phyloP scores from a whole-genome alignment of 164 flowering plant species.

The Euptelea pleiosperma region DNA sequence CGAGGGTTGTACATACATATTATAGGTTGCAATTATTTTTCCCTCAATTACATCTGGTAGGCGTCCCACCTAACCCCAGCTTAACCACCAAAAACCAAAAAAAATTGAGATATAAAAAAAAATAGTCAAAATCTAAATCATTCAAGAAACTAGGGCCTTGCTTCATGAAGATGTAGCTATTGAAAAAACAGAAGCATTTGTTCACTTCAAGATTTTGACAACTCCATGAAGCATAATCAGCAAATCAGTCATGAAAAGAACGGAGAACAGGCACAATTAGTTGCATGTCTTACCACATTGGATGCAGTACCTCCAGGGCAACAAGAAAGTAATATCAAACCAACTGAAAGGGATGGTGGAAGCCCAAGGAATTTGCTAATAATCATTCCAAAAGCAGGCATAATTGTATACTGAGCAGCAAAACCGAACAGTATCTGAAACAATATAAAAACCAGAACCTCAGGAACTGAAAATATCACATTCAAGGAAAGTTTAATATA shows the following conservation, averaged over 20 bases:
- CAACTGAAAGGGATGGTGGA: slow-evolving; percentile 70
- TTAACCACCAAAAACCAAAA: no score
- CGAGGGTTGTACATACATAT: no score
- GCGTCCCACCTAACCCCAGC: no score
- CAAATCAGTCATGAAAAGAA: not conserved
- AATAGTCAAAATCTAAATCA: no score
- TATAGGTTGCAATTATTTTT: no score
- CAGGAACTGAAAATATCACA: not conserved
- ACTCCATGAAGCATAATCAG: no score
- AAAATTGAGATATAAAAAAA: no score
- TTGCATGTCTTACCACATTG: slow-evolving; percentile 63
- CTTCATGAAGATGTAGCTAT: not conserved
- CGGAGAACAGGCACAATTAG: not conserved
- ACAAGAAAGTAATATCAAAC: slow-evolving; percentile 71
- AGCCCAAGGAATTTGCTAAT: slow-evolving; percentile 68
- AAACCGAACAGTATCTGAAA: slow-evolving; percentile 76
- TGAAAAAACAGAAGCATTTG: not conserved
- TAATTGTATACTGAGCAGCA: slow-evolving; percentile 79
- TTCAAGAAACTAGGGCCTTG: no score
- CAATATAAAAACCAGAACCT: not conserved
- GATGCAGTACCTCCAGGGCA: slow-evolving; percentile 94
- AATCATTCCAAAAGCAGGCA: slow-evolving; percentile 60
- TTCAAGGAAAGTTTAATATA: not conserved
- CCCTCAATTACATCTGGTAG: no score
- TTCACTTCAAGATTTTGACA: no score